Percentiles rank a stretch among this genome's conserved stretches.
phyloP scores from a whole-genome alignment of 768 basidiomycete species.

The Pseudohyphozyma bogoriensis region DNA sequence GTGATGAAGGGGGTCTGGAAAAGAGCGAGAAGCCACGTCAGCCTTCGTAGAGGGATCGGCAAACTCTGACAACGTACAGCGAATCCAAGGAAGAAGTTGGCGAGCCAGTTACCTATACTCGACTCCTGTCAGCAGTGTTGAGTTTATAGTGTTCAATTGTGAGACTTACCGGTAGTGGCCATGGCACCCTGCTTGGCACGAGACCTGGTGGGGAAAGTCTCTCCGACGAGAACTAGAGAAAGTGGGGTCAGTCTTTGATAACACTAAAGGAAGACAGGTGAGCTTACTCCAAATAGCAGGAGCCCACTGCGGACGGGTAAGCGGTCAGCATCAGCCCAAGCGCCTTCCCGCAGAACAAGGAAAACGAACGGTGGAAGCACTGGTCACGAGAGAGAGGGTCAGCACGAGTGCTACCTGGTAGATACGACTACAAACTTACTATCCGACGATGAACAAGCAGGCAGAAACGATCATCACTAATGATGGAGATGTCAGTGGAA shows the following conservation, averaged over 20 bases:
- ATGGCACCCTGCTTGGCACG: conserved; percentile 46
- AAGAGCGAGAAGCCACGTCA: conserved; percentile 46
- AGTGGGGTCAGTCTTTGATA: neutral
- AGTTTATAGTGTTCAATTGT: no score
- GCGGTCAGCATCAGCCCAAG: no score
- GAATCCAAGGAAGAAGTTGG: conserved; percentile 25
- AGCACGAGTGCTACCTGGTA: no score
- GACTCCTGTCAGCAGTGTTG: no score
- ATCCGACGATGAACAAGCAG: conserved; percentile 62
- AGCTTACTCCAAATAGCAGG: no score
- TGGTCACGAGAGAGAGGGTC: no score
- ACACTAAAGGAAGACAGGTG: no score
- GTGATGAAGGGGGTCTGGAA: conserved; percentile 73
- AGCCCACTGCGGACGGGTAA: no score
- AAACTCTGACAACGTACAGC: neutral
- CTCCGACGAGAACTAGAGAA: conserved; percentile 54
- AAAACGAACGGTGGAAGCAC: no score
- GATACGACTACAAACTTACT: conserved; percentile 26
- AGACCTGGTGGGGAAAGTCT: conserved; percentile 63
- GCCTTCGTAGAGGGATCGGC: neutral
- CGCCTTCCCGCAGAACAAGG: no score
- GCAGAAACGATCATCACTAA: conserved; percentile 58
- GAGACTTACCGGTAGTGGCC: conserved; percentile 48
- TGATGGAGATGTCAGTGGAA: no score
- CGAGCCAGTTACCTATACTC: no score